phyloP scores from a whole-genome alignment of 2,329 filamentous ascomycete genomes.

The Fusarium sp. region DNA sequence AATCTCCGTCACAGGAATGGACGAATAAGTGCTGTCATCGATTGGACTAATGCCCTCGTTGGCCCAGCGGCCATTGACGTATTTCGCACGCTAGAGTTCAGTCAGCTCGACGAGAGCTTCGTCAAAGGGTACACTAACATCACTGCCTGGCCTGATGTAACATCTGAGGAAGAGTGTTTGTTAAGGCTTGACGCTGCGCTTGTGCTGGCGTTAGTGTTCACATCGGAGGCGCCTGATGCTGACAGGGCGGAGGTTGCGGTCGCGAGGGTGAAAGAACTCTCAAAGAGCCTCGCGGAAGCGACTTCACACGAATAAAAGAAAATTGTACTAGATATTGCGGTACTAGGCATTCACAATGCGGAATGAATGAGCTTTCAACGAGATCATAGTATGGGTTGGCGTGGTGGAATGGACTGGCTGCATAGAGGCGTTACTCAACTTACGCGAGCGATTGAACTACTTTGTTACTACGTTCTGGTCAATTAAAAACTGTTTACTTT shows the following conservation, averaged over 20 bases:
- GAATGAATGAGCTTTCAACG: background rate
- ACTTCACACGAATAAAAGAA: background rate
- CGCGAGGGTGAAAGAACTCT: background rate
- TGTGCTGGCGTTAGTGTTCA: slow-evolving; percentile 11
- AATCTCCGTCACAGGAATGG: background rate
- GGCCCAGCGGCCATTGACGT: slow-evolving; percentile 2
- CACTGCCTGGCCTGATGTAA: accelerated
- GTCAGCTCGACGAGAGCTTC: background rate
- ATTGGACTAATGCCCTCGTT: slow-evolving; percentile 15
- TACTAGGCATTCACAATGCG: accelerated
- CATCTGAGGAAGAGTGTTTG: background rate
- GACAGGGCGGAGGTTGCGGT: background rate
- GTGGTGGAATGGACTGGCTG: background rate
- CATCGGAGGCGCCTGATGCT: background rate
- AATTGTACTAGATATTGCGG: background rate
- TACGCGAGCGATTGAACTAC: background rate
- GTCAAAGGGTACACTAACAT: background rate
- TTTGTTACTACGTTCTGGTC: background rate
- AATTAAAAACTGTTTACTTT: no score
- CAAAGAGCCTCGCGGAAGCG: background rate
- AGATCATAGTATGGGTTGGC: background rate
- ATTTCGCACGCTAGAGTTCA: slow-evolving; percentile 12
- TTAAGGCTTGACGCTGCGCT: slow-evolving; percentile 12
- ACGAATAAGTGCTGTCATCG: slow-evolving; percentile 1
- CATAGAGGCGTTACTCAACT: background rate